Evolutionary conservation across 2,329 filamentous ascomycete species (phyloP).

Genomic region (Aspergillus oerlinghausenensis): DNA sequence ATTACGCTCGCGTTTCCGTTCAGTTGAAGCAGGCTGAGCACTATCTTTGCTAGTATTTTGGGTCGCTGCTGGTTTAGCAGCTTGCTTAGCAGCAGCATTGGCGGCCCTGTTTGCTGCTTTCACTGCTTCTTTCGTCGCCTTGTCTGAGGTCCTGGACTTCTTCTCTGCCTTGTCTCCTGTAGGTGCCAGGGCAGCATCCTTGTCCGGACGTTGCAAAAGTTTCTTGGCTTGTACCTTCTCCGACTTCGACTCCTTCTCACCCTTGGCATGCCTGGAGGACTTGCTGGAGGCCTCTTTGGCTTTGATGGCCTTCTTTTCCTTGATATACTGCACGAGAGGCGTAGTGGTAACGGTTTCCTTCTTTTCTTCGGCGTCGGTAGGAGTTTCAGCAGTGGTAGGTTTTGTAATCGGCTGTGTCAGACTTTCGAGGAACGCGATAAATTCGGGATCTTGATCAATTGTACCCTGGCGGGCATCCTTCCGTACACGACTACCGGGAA

Average conservation of each 20-base stretch:
- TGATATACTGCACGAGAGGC: constrained; percentile 81
- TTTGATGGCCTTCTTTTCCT: constrained; percentile 83
- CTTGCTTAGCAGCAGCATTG: constrained; percentile 28
- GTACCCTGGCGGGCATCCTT: constrained; percentile 84
- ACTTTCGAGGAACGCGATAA: constrained; percentile 85
- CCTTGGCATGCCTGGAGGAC: constrained; percentile 38
- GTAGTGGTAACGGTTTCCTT: constrained; percentile 70
- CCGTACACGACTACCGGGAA: constrained; percentile 68
- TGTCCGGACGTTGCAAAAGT: constrained; percentile 37
- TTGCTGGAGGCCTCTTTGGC: constrained; percentile 54
- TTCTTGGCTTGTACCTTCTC: constrained; percentile 41
- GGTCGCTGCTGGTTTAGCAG: constrained; percentile 31
- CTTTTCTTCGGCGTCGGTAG: constrained; percentile 49
- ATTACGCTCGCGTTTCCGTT: constrained; percentile 51
- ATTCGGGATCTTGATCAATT: constrained; percentile 94
- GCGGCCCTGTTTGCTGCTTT: constrained; percentile 49
- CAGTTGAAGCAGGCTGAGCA: constrained; percentile 30
- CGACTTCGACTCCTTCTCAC: constrained; percentile 37
- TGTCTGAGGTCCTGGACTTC: constrained; percentile 46
- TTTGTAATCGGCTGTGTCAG: constrained; percentile 70
- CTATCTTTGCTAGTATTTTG: constrained; percentile 24
- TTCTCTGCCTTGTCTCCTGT: constrained; percentile 35
- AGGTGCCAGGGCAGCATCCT: constrained; percentile 22
- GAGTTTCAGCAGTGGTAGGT: constrained; percentile 46
- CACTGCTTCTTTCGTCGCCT: constrained; percentile 57